Evolutionary conservation across 192 early-diverging fungal species (phyloP).

Genomic region (Umbelopsis vinacea): DNA sequence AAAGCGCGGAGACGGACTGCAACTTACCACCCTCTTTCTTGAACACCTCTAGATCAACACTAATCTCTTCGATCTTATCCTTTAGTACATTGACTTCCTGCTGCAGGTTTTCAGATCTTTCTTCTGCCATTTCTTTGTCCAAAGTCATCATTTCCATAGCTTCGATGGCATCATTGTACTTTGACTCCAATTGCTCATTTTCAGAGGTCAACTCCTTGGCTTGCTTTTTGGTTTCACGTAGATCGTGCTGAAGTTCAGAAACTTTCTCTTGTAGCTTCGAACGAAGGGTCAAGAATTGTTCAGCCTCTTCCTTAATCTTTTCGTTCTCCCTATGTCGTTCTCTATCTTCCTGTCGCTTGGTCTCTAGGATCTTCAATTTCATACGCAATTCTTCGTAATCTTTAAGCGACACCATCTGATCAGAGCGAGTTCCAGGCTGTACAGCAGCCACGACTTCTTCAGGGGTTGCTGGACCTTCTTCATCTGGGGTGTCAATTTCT

Average conservation of each 20-base stretch:
- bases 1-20: neutral
- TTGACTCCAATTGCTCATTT: slow-evolving; percentile 68
- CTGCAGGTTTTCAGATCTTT: slow-evolving; percentile 75
- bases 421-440: neutral
- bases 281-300: slow-evolving; percentile 66
- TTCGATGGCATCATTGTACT: slow-evolving; percentile 76
- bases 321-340: slow-evolving; percentile 76
- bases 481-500: slow-evolving; percentile 5
- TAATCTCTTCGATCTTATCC: slow-evolving; percentile 81
- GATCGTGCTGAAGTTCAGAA: slow-evolving; percentile 71
- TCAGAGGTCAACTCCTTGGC: slow-evolving; percentile 60
- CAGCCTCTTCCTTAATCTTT: slow-evolving; percentile 70
- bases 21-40: slow-evolving; percentile 63
- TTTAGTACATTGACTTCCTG: slow-evolving; percentile 73
- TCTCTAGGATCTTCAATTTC: slow-evolving; percentile 77
- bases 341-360: slow-evolving; percentile 81
- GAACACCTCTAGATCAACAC: slow-evolving; percentile 68
- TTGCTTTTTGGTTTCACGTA: slow-evolving; percentile 63
- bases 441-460: neutral
- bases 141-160: slow-evolving; percentile 84
- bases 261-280: slow-evolving; percentile 76
- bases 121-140: slow-evolving; percentile 93
- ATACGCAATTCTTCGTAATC: slow-evolving; percentile 82
- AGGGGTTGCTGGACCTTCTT: slow-evolving; percentile 11
- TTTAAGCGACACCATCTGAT: slow-evolving; percentile 60